A percentile compares a stretch with the other conserved stretches of the same genome.
Conservation (phyloP, 768 basidiomycete genomes). For the Sarcodon aspratus region DNA sequence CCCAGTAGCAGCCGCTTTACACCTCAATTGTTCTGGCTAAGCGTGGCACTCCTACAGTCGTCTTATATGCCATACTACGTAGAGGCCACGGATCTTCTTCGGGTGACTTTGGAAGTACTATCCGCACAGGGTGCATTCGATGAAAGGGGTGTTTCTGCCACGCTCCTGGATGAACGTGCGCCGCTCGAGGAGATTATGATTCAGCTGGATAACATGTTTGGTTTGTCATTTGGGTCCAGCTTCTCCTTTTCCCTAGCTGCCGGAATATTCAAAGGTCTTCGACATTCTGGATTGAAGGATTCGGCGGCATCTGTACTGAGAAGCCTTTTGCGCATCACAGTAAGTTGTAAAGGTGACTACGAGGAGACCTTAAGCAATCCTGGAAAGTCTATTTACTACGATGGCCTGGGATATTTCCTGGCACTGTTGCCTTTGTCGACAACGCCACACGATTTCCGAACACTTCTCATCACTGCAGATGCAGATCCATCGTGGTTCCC, state of each 20-base stretch:
- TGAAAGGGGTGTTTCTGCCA: slow-evolving; percentile 34
- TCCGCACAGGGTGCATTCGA: slow-evolving; percentile 48
- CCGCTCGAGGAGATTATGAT: slow-evolving; percentile 55
- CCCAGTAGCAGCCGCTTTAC: slow-evolving; percentile 62
- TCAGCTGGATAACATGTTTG: slow-evolving; percentile 63
- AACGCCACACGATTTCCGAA: slow-evolving; percentile 40
- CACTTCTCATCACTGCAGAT: slow-evolving; percentile 52
- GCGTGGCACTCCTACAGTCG: slow-evolving; percentile 72
- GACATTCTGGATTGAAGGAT: slow-evolving; percentile 51
- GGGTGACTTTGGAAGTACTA: slow-evolving; percentile 54
- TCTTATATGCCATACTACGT: slow-evolving; percentile 60
- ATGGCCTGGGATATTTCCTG: slow-evolving; percentile 70
- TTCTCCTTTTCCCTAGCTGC: slow-evolving; percentile 79
- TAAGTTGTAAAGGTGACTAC: slow-evolving; percentile 24
- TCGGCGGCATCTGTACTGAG: slow-evolving; percentile 52
- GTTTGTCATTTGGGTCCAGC: slow-evolving; percentile 64
- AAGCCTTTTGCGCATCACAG: slow-evolving; percentile 51
- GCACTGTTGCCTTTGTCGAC: slow-evolving; percentile 65
- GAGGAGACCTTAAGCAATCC: slow-evolving; percentile 16
- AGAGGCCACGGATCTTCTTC: slow-evolving; percentile 59
- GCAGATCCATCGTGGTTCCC: slow-evolving; percentile 35
- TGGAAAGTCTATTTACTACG: slow-evolving; percentile 35
- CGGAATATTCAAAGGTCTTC: slow-evolving; percentile 79
- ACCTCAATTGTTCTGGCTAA: slow-evolving; percentile 76
- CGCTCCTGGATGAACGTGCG: slow-evolving; percentile 53